These are phyloP conservation scores for Geosmithia morbida DNA, from an alignment of 2,329 filamentous ascomycete species.

Conservation along the genomic window DNA sequence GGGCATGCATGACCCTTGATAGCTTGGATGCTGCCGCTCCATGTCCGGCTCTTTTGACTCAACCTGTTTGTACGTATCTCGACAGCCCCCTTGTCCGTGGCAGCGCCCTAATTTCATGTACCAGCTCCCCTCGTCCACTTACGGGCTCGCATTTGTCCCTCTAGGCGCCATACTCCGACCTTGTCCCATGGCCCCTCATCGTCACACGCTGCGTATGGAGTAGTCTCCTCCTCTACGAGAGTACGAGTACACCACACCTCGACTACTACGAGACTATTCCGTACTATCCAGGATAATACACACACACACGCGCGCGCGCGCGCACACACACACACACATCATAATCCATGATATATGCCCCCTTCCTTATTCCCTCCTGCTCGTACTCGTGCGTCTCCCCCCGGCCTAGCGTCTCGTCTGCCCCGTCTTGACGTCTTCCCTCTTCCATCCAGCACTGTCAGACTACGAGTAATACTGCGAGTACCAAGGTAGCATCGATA, in stretches of 20 bases:
- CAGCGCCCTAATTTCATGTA: slow-evolving; percentile 4
- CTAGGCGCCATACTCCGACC: slow-evolving; percentile 4
- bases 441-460: background rate
- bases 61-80: background rate
- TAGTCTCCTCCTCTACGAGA: background rate
- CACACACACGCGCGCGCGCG: background rate
- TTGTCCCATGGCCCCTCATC: background rate
- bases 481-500: background rate
- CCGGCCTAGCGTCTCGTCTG: background rate
- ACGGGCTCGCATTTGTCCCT: background rate
- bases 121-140: slow-evolving; percentile 1
- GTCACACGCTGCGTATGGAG: slow-evolving; percentile 2
- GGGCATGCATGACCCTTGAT: slow-evolving; percentile 2
- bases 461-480: background rate
- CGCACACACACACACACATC: background rate
- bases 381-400: background rate
- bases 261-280: background rate
- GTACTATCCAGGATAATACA: background rate
- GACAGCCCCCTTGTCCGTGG: background rate
- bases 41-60: background rate
- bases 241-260: background rate
- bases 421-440: background rate
- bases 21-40: slow-evolving; percentile 2
- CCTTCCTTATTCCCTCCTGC: background rate
- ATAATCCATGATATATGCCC: background rate